phyloP scores from a whole-genome alignment of 768 basidiomycete species.

The Agaricus subrufescens region DNA sequence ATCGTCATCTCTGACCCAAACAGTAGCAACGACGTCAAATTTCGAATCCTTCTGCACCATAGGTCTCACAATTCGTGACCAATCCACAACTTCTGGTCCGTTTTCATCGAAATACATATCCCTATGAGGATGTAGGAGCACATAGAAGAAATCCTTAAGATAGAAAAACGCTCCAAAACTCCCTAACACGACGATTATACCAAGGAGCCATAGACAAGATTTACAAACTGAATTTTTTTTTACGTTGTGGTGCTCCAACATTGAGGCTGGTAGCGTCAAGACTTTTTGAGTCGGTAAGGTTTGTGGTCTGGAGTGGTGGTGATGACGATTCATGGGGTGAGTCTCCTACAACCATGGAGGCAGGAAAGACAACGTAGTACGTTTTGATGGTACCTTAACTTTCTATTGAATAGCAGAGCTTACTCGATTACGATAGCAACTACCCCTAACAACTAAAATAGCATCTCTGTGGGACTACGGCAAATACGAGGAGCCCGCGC shows the following conservation, averaged over 20 bases:
- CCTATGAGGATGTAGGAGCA: conserved; percentile 2
- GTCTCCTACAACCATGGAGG: too few relatives aligned
- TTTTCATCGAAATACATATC: conserved; percentile 1
- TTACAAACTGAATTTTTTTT: conserved; percentile 7
- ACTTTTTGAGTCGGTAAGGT: too few relatives aligned
- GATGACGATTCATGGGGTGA: too few relatives aligned
- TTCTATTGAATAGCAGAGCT: too few relatives aligned
- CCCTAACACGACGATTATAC: neutral
- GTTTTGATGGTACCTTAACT: too few relatives aligned
- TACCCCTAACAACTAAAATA: too few relatives aligned
- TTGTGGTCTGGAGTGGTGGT: too few relatives aligned
- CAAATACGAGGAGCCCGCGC: too few relatives aligned
- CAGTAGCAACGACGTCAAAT: conserved; percentile 17
- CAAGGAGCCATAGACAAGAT: neutral
- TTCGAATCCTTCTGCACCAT: conserved; percentile 11
- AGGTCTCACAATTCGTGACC: conserved; percentile 13
- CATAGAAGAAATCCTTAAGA: neutral
- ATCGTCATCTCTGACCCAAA: conserved; percentile 12
- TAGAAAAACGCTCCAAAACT: neutral
- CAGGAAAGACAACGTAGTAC: too few relatives aligned
- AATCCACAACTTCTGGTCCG: neutral
- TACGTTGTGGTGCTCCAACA: conserved; percentile 1
- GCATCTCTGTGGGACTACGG: too few relatives aligned
- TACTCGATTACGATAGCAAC: too few relatives aligned
- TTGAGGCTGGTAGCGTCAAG: too few relatives aligned